Evolutionary conservation across 805 yeast genomes (phyloP).

Genomic region (Pichia heedii): DNA sequence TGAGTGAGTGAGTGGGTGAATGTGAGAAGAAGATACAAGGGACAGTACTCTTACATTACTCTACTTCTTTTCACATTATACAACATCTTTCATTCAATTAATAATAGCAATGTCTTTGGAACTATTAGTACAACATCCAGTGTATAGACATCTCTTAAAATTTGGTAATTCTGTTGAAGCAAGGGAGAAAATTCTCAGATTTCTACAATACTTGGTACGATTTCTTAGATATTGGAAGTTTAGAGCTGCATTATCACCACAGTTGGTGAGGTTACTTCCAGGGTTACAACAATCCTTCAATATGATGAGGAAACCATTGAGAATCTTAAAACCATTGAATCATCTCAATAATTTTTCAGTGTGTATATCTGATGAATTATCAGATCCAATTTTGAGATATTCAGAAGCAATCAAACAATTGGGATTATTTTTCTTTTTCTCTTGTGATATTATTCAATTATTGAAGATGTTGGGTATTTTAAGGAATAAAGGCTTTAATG

Average conservation of each 20-base stretch:
- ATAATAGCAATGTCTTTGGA: slow-evolving; percentile 52
- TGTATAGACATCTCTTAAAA: slow-evolving; percentile 48
- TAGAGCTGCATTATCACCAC: background rate
- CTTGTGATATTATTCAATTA: slow-evolving; percentile 57
- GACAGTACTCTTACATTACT: too few species aligned
- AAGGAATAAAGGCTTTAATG: slow-evolving; percentile 22
- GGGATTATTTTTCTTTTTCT: slow-evolving; percentile 53
- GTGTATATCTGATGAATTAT: slow-evolving; percentile 60
- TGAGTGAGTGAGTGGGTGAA: too few species aligned
- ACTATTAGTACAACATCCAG: slow-evolving; percentile 65
- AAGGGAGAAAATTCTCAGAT: slow-evolving; percentile 72
- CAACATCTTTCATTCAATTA: too few species aligned
- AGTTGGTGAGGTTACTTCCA: background rate
- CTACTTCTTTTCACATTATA: background rate
- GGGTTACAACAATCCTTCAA: slow-evolving; percentile 4
- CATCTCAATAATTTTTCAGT: slow-evolving; percentile 62
- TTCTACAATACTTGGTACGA: slow-evolving; percentile 72
- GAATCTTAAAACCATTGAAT: slow-evolving; percentile 73
- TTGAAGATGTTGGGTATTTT: slow-evolving; percentile 49
- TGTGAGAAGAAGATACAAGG: too few species aligned
- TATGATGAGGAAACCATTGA: slow-evolving; percentile 59
- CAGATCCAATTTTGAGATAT: slow-evolving; percentile 46
- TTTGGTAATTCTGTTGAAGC: slow-evolving; percentile 60
- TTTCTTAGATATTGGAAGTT: slow-evolving; percentile 38
- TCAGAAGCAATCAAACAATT: slow-evolving; percentile 48